Evolutionary conservation across 805 yeast species (phyloP), one percentile per base, ranked within the genome.

Genomic region (Ogataea dorogensis): DNA sequence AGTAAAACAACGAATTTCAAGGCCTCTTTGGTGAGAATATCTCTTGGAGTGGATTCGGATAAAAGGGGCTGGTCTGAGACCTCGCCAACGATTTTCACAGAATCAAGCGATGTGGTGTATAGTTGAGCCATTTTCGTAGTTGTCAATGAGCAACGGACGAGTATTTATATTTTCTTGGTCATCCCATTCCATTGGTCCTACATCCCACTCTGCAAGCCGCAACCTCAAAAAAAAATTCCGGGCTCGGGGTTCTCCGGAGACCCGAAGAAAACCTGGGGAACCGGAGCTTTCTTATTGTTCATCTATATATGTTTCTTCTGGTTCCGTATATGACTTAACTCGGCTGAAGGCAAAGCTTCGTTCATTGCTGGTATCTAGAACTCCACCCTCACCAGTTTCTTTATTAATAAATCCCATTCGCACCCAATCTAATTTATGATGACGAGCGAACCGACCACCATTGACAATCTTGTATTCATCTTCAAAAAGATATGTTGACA

Each of bases 271-370:
- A 24, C 19, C 39, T 36, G 39, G 39, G 34, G 39, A 29, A 36
- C 21, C 34, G 39, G 34, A 36, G 7, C 10, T 10, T 17, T 28
- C 17, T 5, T 25, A 19, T 9, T 33, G 15, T 33, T 15, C 17
- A n/a, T 6, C 16, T 13, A 20, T 32, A 17, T 7, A 13, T 12
- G 7, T 23, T 14, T 11, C 15, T 17, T 28, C 33, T 17, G 15
- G 27, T 17, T 27, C 25, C 14, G 23, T 32, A 21, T 36, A 36
- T 11, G 36, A 32, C 10, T 13, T 24, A 16, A 82, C 91, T 31
- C 84, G 64, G 42, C 84, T 79, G 53, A 87, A 89, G 49, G 72
- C 76, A 60, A 86, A 89, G 9, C 88, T 79, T 49, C 81, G 82
- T 54, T 89, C 97, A 46, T 85, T 84, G 23, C 65, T 69, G 41